phyloP scores from a whole-genome alignment of 129 eudicot species.

The Flaveria brownii region DNA sequence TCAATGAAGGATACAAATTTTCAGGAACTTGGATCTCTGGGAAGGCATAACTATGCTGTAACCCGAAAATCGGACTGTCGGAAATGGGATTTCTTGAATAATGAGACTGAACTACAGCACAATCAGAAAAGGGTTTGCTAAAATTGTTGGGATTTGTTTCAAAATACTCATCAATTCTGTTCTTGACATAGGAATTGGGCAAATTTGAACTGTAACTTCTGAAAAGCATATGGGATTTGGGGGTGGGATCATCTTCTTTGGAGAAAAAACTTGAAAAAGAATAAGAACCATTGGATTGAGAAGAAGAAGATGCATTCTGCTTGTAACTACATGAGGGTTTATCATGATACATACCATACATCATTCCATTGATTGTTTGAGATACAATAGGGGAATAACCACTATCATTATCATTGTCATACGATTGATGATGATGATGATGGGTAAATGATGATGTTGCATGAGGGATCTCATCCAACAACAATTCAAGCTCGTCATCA shows the following conservation, averaged over 20 bases:
- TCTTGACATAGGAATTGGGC: constrained; percentile 34
- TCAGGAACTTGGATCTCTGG: constrained; percentile 24
- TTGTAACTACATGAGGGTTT: constrained; percentile 45
- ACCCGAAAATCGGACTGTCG: constrained; percentile 35
- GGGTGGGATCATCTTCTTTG: constrained; percentile 35
- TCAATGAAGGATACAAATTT: constrained; percentile 28
- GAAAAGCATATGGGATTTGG: constrained; percentile 34
- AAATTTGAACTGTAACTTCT: constrained; percentile 35
- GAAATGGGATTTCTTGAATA: constrained; percentile 33
- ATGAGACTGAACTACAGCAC: neutral
- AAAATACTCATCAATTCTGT: constrained; percentile 13
- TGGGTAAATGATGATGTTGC: constrained; percentile 53
- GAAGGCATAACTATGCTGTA: constrained; percentile 35
- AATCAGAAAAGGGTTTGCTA: constrained; percentile 37
- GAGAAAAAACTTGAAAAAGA: constrained; percentile 49
- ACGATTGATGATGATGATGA: constrained; percentile 23
- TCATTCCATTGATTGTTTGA: constrained; percentile 35
- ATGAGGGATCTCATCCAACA: constrained; percentile 87
- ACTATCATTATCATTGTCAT: constrained; percentile 26
- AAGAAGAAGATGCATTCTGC: constrained; percentile 44
- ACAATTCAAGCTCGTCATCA: constrained; percentile 74
- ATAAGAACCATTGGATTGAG: constrained; percentile 40
- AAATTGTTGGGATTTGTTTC: constrained; percentile 21
- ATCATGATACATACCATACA: constrained; percentile 49
- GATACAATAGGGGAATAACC: constrained; percentile 35